Percentiles rank a stretch among this genome's conserved stretches.
Evolutionary conservation across 2,329 filamentous ascomycete genomes (phyloP).

Genomic region (Ambrosiella xylebori): DNA sequence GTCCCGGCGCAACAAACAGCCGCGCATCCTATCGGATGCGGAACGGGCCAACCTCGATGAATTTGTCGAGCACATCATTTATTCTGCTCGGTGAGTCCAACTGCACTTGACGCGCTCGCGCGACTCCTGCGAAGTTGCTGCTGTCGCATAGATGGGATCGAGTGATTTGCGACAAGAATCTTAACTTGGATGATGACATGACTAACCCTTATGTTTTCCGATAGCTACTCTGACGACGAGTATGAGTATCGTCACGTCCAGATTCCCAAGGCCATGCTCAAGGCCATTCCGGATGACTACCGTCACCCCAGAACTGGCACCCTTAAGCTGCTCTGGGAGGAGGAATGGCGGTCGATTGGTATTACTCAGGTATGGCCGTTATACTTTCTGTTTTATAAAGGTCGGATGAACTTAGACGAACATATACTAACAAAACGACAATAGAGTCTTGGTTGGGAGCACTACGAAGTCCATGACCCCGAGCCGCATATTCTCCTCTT

Average conservation of each 20-base stretch:
- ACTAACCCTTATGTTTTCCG: slow-evolving; percentile 7
- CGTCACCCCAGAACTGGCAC: slow-evolving; percentile 81
- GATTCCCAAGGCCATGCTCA: slow-evolving; percentile 95
- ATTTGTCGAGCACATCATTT: slow-evolving; percentile 86
- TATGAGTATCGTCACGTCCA: slow-evolving; percentile 97
- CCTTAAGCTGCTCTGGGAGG: slow-evolving; percentile 91
- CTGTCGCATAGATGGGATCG: neutral
- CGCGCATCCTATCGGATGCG: slow-evolving; percentile 59
- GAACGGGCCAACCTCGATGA: slow-evolving; percentile 79
- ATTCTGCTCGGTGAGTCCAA: slow-evolving; percentile 60
- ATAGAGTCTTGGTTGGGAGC: slow-evolving; percentile 97
- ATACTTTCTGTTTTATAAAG: neutral
- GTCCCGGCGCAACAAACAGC: slow-evolving; percentile 70
- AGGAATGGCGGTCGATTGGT: slow-evolving; percentile 91
- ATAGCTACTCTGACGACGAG: slow-evolving; percentile 78
- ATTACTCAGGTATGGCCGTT: slow-evolving; percentile 70
- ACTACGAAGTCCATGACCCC: slow-evolving; percentile 97
- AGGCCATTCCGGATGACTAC: slow-evolving; percentile 87
- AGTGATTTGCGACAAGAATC: no score
- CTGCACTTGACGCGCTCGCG: neutral
- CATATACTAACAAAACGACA: neutral
- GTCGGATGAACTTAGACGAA: neutral
- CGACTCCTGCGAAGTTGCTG: neutral
- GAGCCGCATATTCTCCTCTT: slow-evolving; percentile 97
- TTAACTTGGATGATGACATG: neutral